Base-by-base conservation (phyloP, 108 stramenopile genomes). In the Craspedostauros australis region DNA sequence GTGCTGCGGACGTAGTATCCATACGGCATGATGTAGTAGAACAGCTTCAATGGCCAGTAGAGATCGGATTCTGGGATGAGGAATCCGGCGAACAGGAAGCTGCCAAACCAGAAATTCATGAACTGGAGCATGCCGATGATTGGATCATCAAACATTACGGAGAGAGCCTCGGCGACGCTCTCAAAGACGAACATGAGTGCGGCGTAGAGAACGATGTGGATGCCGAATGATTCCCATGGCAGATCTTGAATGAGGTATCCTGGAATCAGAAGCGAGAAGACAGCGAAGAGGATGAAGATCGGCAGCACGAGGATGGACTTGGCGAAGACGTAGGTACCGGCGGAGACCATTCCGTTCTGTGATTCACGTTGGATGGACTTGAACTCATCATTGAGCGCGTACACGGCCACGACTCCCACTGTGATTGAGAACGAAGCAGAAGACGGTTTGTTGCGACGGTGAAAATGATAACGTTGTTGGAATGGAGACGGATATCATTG, bases 41-140 rank as follows among this genome's bases (percentile, higher is more conserved):
- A n/a, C n/a, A n/a, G n/a, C n/a, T n/a, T n/a, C n/a, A n/a, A n/a
- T n/a, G n/a, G n/a, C n/a, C n/a, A n/a, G n/a, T n/a, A n/a, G n/a
- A n/a, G 12, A 68, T 19, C 63, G 7, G 46, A 20, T 28, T 27
- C 14, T 5, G 72, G 47, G 12, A 73, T 57, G 12, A 73, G 32
- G 60, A 67, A 62, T 9, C 72, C 72, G 24, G 37, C 59, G 46
- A n/a, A n/a, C n/a, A n/a, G n/a, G n/a, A n/a, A n/a, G n/a, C n/a
- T n/a, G n/a, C n/a, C n/a, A n/a, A n/a, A n/a, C n/a, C n/a, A n/a
- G n/a, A n/a, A n/a, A n/a, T n/a, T n/a, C n/a, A n/a, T n/a, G n/a
- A n/a, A n/a, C n/a, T n/a, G n/a, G n/a, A n/a, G n/a, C n/a, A n/a
- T n/a, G n/a, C n/a, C n/a, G n/a, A n/a, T n/a, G n/a, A n/a, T n/a